Evolutionary conservation across 2,329 filamentous ascomycete genomes (phyloP).

Genomic region (Ceratocystis huliohia): DNA sequence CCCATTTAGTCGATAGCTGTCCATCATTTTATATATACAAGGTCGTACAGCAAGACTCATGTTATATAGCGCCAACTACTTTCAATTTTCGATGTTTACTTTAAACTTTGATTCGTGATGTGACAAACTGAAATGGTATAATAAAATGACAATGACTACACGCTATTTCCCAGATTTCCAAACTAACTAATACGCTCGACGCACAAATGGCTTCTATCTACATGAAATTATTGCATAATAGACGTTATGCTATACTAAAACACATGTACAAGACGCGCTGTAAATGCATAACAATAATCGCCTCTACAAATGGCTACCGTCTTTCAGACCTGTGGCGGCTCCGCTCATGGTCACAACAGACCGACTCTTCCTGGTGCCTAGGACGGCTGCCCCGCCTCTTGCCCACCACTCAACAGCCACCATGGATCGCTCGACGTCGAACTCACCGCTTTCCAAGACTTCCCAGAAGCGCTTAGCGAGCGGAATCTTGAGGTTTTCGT

Average conservation of each 20-base stretch:
- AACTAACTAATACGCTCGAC: too few species aligned
- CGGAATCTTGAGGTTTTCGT: slow-evolving; percentile 47
- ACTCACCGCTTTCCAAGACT: slow-evolving; percentile 64
- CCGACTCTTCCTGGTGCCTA: slow-evolving; percentile 26
- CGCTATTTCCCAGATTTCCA: neutral
- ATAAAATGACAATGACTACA: neutral
- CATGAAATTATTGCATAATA: too few species aligned
- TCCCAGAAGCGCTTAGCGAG: slow-evolving; percentile 68
- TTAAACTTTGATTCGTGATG: neutral
- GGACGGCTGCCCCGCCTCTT: slow-evolving; percentile 39
- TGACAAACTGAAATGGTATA: neutral
- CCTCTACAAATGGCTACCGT: slow-evolving; percentile 16
- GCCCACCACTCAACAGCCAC: slow-evolving; percentile 78
- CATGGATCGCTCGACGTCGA: slow-evolving; percentile 74
- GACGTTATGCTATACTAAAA: too few species aligned
- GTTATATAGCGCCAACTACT: neutral
- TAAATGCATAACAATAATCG: too few species aligned
- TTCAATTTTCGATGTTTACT: neutral
- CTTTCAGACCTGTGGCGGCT: slow-evolving; percentile 26
- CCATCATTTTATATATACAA: neutral
- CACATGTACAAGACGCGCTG: too few species aligned
- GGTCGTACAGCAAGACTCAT: neutral
- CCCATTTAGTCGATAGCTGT: neutral
- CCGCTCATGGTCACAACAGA: slow-evolving; percentile 41
- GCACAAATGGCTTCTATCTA: too few species aligned